Evolutionary conservation across 2,329 filamentous ascomycete species (phyloP).

Genomic region (Curvularia eragrostidis): DNA sequence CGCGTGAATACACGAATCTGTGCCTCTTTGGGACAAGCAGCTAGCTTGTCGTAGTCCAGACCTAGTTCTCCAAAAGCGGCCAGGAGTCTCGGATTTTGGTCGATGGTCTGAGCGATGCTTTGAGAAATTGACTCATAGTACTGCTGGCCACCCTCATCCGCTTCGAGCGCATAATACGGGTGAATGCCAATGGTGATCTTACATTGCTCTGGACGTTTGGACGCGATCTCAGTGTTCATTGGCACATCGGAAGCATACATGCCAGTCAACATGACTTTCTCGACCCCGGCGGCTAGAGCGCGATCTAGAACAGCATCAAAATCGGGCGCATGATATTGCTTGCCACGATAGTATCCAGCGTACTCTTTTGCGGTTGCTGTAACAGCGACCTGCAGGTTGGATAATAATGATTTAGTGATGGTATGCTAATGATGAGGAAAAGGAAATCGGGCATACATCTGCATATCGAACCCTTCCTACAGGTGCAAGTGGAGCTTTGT

Average conservation of each 20-base stretch:
- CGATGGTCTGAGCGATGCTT: conserved; percentile 28
- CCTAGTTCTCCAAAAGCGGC: conserved; percentile 60
- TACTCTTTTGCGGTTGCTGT: conserved; percentile 53
- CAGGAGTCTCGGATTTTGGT: conserved; percentile 35
- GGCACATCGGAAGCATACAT: conserved; percentile 54
- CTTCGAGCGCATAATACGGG: conserved; percentile 58
- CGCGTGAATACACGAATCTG: conserved; percentile 52
- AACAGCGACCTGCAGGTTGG: conserved; percentile 35
- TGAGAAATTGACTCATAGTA: conserved; percentile 39
- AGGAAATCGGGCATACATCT: conserved; percentile 6
- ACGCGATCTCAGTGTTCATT: conserved; percentile 32
- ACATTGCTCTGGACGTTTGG: conserved; percentile 39
- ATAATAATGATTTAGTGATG: neutral
- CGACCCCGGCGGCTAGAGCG: conserved; percentile 48
- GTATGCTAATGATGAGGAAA: no score
- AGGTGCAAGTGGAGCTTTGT: neutral
- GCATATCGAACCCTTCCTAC: neutral
- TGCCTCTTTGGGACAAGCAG: conserved; percentile 52
- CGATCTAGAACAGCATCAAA: conserved; percentile 11
- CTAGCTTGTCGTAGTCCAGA: conserved; percentile 58
- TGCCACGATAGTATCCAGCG: conserved; percentile 57
- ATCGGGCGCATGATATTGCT: conserved; percentile 9
- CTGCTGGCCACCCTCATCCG: conserved; percentile 41
- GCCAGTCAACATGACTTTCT: conserved; percentile 49
- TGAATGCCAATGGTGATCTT: conserved; percentile 59